A percentile compares a stretch with the other conserved stretches of the same genome.
These are phyloP conservation scores for Talaromyces rugulosus DNA, from an alignment of 2,329 filamentous ascomycete species.

Conservation along the genomic window DNA sequence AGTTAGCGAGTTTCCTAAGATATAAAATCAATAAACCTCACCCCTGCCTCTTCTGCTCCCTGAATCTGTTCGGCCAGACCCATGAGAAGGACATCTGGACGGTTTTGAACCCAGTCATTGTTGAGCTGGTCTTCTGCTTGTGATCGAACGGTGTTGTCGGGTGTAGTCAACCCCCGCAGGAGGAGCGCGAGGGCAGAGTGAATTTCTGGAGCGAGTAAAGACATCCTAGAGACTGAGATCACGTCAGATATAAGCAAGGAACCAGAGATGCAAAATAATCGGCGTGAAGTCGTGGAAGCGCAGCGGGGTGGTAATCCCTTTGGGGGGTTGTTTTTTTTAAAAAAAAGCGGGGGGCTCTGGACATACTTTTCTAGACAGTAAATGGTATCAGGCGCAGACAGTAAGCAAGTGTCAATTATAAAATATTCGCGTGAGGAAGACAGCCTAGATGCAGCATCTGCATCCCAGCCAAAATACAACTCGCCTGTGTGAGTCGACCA, in stretches of 20 bases:
- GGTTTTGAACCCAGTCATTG: slow-evolving; percentile 77
- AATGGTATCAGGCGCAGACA: neutral
- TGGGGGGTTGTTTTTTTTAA: neutral
- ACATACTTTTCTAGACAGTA: neutral
- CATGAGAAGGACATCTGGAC: slow-evolving; percentile 87
- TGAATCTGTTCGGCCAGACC: slow-evolving; percentile 89
- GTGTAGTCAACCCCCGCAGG: slow-evolving; percentile 79
- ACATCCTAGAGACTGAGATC: slow-evolving; percentile 56
- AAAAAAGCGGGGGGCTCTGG: slow-evolving; percentile 3
- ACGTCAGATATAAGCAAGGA: neutral
- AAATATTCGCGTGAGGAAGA: slow-evolving; percentile 9
- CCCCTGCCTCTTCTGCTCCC: slow-evolving; percentile 66
- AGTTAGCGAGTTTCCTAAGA: neutral
- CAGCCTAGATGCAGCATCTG: slow-evolving; percentile 20
- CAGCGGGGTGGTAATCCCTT: slow-evolving; percentile 6
- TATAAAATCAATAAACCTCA: slow-evolving; percentile 45
- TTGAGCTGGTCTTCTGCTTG: slow-evolving; percentile 88
- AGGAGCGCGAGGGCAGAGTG: slow-evolving; percentile 81
- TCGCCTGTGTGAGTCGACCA: slow-evolving; percentile 13
- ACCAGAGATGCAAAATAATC: neutral
- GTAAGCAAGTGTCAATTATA: neutral
- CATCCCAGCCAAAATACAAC: slow-evolving; percentile 20
- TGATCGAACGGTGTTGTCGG: slow-evolving; percentile 80
- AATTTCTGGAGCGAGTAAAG: slow-evolving; percentile 77
- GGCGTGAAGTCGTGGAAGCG: slow-evolving; percentile 14